These are phyloP conservation scores for Phialophora tarda DNA, from an alignment of 2,329 filamentous ascomycete genomes.

Conservation along the genomic window DNA sequence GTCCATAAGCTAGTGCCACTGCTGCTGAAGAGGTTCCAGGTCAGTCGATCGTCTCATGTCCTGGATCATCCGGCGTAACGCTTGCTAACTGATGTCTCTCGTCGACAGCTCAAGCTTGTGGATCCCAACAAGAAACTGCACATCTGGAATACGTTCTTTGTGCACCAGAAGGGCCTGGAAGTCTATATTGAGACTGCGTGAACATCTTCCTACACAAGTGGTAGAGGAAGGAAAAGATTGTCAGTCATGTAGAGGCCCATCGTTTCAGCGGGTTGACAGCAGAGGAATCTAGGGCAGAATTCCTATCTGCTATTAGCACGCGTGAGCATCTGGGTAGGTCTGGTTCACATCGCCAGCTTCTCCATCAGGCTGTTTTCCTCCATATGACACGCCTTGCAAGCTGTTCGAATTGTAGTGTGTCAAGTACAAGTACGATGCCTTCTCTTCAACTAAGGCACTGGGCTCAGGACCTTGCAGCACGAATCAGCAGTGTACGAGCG, in stretches of 20 bases:
- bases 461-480: background rate
- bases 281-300: slow-evolving; percentile 39
- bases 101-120: background rate
- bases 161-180: slow-evolving; percentile 24
- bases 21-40: slow-evolving; percentile 31
- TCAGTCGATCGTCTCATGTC: background rate
- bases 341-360: slow-evolving; percentile 55
- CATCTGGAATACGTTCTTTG: slow-evolving; percentile 27
- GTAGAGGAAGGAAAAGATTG: slow-evolving; percentile 38
- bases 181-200: slow-evolving; percentile 20
- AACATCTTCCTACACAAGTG: background rate
- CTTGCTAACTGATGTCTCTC: background rate
- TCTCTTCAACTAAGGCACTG: too few relatives aligned
- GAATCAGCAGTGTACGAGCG: background rate
- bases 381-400: slow-evolving; percentile 46
- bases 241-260: slow-evolving; percentile 59
- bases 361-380: background rate
- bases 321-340: slow-evolving; percentile 54
- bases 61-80: background rate
- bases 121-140: slow-evolving; percentile 18
- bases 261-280: slow-evolving; percentile 50
- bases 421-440: background rate
- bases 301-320: slow-evolving; percentile 52
- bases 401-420: slow-evolving; percentile 30
- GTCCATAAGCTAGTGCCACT: slow-evolving; percentile 30